Evolutionary conservation across 2,329 filamentous ascomycete species (phyloP).

Genomic region (Venturia oleaginea): DNA sequence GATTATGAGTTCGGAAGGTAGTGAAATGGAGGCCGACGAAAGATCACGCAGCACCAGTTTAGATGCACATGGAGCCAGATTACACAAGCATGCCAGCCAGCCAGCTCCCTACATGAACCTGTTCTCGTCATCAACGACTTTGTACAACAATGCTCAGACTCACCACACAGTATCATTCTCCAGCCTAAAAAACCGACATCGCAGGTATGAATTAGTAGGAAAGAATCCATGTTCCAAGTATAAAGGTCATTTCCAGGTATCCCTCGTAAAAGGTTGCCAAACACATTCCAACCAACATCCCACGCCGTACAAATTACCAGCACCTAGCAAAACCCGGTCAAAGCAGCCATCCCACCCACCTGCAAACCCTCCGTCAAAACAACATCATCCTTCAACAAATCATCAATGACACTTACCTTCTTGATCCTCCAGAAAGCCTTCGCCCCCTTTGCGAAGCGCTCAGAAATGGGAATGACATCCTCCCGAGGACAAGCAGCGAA

Average conservation of each 20-base stretch:
- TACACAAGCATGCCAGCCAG: too few relatives aligned
- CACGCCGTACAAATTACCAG: not conserved
- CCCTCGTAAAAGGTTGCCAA: not conserved
- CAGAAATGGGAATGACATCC: slow-evolving; percentile 52
- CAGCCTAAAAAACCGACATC: too few relatives aligned
- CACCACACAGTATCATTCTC: too few relatives aligned
- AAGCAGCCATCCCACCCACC: slow-evolving; percentile 7
- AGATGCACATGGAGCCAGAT: too few relatives aligned
- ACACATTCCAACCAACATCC: not conserved
- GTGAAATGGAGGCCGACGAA: too few relatives aligned
- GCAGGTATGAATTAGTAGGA: too few relatives aligned
- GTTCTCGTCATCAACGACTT: too few relatives aligned
- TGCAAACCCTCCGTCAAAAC: not conserved
- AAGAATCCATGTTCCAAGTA: too few relatives aligned
- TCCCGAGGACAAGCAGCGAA: slow-evolving; percentile 77
- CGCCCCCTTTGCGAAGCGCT: slow-evolving; percentile 59
- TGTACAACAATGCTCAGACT: too few relatives aligned
- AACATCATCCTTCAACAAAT: slow-evolving; percentile 33
- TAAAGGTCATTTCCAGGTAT: not conserved
- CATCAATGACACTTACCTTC: slow-evolving; percentile 55
- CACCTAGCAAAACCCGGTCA: slow-evolving; percentile 10
- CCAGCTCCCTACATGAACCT: too few relatives aligned
- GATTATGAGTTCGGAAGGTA: too few relatives aligned
- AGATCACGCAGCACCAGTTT: too few relatives aligned
- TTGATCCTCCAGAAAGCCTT: slow-evolving; percentile 71